Evolutionary conservation across 1,284 basidiomycete genomes (phyloP).

Genomic region (Boletus semigastroideus): DNA sequence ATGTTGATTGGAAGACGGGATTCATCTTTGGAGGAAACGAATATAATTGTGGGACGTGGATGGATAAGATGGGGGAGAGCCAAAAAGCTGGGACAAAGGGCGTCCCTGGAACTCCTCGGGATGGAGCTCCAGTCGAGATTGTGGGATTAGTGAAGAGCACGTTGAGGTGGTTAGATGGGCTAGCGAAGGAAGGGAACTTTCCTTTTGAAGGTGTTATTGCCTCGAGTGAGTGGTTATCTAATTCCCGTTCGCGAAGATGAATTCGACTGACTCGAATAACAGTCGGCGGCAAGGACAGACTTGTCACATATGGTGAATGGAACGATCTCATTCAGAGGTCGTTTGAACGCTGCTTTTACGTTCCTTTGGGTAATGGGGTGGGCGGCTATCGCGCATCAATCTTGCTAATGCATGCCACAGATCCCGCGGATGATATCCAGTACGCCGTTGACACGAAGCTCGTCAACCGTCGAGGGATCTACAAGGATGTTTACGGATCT

Average conservation of each 20-base stretch:
- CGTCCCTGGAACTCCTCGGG: conserved; percentile 89
- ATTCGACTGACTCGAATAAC: conserved; percentile 10
- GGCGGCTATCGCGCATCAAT: not conserved
- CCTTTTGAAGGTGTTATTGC: conserved; percentile 89
- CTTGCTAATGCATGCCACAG: conserved; percentile 34
- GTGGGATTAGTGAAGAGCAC: conserved; percentile 93
- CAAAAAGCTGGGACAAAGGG: conserved; percentile 92
- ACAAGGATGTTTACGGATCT: conserved; percentile 97
- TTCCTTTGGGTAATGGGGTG: conserved; percentile 66
- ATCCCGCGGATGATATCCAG: conserved; percentile 69
- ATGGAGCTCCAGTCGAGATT: conserved; percentile 96
- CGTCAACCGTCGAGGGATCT: conserved; percentile 91
- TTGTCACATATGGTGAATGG: conserved; percentile 93
- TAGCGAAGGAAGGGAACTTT: conserved; percentile 72
- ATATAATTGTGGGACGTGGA: conserved; percentile 89
- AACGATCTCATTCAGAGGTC: conserved; percentile 77
- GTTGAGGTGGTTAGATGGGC: conserved; percentile 79
- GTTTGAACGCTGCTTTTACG: conserved; percentile 90
- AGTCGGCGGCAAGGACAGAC: conserved; percentile 73
- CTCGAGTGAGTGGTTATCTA: conserved; percentile 58
- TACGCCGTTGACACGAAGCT: conserved; percentile 74
- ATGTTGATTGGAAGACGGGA: conserved; percentile 94
- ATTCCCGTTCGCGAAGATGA: not conserved
- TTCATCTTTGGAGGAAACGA: conserved; percentile 87
- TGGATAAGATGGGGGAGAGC: conserved; percentile 97